Evolutionary conservation across 352 stramenopile species (phyloP).

Genomic region (Thraustochytrium striatum): DNA sequence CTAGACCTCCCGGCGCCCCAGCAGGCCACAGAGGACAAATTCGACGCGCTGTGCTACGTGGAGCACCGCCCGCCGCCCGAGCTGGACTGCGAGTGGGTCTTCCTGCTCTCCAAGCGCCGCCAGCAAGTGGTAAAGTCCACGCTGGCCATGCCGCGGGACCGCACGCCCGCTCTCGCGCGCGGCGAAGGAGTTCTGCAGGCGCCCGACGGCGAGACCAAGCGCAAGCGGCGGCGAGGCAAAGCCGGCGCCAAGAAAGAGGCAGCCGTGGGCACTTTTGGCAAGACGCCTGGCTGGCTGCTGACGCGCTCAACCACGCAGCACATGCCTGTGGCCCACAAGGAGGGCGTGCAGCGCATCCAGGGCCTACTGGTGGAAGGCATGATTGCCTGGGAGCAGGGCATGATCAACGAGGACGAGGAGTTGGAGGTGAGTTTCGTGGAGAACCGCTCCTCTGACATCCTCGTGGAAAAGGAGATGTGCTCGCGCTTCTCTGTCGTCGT

Average conservation of each 20-base stretch:
- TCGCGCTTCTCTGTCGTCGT: conserved; percentile 10
- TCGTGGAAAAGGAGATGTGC: conserved; percentile 17
- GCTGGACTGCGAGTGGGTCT: conserved; percentile 19
- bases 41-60: conserved; percentile 7
- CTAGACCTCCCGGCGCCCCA: not conserved
- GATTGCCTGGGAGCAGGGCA: conserved; percentile 19
- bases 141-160: not conserved
- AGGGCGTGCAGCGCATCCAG: not conserved
- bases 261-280: conserved; percentile 16
- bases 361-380: conserved; percentile 3
- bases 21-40: not conserved
- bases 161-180: not conserved
- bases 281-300: conserved; percentile 17
- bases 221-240: too few relatives aligned
- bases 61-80: not conserved
- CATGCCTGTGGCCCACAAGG: not conserved
- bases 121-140: conserved; percentile 34
- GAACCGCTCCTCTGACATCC: not conserved
- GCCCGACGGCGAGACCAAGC: not conserved
- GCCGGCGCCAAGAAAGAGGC: not conserved
- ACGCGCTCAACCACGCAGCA: conserved; percentile 28
- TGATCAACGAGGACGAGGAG: conserved; percentile 18
- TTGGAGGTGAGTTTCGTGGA: conserved; percentile 5
- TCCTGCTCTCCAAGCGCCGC: conserved; percentile 2
- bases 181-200: not conserved